Evolutionary conservation across 257 asterid genomes (phyloP), one percentile per base, ranked within the genome.

Genomic region (Cordia subcordata): DNA sequence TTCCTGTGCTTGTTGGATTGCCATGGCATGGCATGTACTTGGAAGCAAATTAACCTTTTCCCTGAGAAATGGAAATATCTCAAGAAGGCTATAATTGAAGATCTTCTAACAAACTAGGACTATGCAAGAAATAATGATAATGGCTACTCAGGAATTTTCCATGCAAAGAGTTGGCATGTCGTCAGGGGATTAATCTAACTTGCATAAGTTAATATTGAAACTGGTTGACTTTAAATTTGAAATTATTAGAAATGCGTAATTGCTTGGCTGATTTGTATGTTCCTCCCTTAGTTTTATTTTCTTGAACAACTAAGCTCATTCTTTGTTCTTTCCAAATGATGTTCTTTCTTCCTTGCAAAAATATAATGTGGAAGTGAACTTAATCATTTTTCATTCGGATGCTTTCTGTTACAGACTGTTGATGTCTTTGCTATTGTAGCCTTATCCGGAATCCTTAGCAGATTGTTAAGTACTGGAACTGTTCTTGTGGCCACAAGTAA

Each of bases 381-480:
- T 52, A 17, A 55, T 35, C 10, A 19, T 22, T 61, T 44, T 52
- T 23, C 63, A 46, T 65, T 4, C 56, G 47, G 59, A 35, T 15
- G 15, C 62, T 73, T 73, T 62, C 60, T 70, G 37, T 73, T 73
- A 54, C 90, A 92, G 99, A 86, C 99, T 14, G 96, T 92, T 64
- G 99, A 92, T 74, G 97, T 88, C 63, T 92, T 92, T 74, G 99
- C 99, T 57, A 75, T 92, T 58, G 94, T 92, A 79, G 97, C 96
- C 53, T 83, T 92, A 80, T 92, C 99, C 63, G 96, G 99, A 72
- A 88, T 92, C 69, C 62, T 92, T 22, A 88, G 96, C 77, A 84
- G 99, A 82, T 78, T 92, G 69, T 70, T 90, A 77, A 84, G 87
- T 79, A 81, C 87, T n/a, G 99, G 99, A 73, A 88, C 99, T 17